Evolutionary conservation across 2,329 filamentous ascomycete genomes (phyloP), one percentile per base, ranked within the genome.

Genomic region (Hypocreales sp.): DNA sequence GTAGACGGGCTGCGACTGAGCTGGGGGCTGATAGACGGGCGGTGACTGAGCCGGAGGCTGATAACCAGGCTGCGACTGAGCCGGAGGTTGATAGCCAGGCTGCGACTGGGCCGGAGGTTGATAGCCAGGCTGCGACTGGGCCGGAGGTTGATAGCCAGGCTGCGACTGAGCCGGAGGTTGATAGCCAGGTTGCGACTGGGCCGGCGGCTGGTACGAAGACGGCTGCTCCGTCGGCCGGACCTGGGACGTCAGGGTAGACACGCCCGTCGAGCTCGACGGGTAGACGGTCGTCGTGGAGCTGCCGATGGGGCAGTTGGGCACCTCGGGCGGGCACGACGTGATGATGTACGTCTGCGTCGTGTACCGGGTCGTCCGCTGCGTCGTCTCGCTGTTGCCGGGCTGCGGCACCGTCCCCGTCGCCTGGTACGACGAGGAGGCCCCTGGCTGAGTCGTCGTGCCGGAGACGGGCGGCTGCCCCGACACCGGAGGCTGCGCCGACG

Each of bases 271-370:
- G 19, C 21, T 39, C 8, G 35, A 38, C 18, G 38, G 35, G 31
- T 40, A 40, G 28, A 43, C 33, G 15, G 34, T 38, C 25, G 44
- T 51, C 30, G 42, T 50, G 23, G 46, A 36, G 16, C 35, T 37
- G 29, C 47, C 47, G 25, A 42, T 35, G 20, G 44, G 43, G 44
- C 50, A 53, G 41, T 45, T 35, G 18, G 44, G 35, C 8, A 41
- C 39, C 11, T 31, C 37, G 19, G 46, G 39, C 23, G 43, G 33
- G 30, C 50, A 53, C 29, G 42, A 31, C 11, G 45, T 46, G 30
- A 53, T 37, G 24, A 47, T 50, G 38, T 43, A 48, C 18, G 39
- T 45, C 37, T 43, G 43, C 21, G 49, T 53, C 25, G 39, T 44
- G 39, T 43, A 48, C 16, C 41, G 40, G 17, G 44, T 48, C 19